Evolutionary conservation across 495 filamentous ascomycete genomes (phyloP).

Genomic region (Tuber microsphaerosporum): DNA sequence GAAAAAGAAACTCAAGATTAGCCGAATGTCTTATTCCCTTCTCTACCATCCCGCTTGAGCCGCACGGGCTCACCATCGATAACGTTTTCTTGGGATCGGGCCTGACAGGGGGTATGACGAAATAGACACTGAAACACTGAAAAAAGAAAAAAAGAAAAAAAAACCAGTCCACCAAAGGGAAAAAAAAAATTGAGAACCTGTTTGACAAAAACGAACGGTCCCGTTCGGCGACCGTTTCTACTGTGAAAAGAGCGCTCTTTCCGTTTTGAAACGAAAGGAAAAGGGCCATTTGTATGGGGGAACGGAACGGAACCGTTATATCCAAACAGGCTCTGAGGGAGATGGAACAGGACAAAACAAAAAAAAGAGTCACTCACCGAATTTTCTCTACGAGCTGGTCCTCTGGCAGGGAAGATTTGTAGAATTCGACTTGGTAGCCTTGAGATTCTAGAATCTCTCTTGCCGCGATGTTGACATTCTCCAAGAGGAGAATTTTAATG

Average conservation of each 20-base stretch:
- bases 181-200: constrained; percentile 4
- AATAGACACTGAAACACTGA: constrained; percentile 7
- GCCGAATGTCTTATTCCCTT: neutral
- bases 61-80: constrained; percentile 1
- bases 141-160: constrained; percentile 17
- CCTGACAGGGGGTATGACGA: constrained; percentile 7
- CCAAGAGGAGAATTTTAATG: constrained; percentile 87
- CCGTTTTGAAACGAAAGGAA: too few relatives aligned
- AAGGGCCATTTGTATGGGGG: too few relatives aligned
- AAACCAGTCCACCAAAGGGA: neutral
- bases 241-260: too few relatives aligned
- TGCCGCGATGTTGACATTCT: constrained; percentile 92
- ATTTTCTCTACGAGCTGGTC: constrained; percentile 95
- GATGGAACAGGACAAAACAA: neutral
- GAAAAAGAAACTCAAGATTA: neutral
- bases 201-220: too few relatives aligned
- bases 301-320: too few relatives aligned
- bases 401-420: constrained; percentile 81
- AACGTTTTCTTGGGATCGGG: neutral
- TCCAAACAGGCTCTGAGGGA: too few relatives aligned
- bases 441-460: constrained; percentile 67
- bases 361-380: constrained; percentile 51
- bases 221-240: too few relatives aligned
- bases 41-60: neutral
- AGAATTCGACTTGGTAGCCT: constrained; percentile 88